Conservation (phyloP, 768 basidiomycete species). For the Termitomyces sp. region DNA sequence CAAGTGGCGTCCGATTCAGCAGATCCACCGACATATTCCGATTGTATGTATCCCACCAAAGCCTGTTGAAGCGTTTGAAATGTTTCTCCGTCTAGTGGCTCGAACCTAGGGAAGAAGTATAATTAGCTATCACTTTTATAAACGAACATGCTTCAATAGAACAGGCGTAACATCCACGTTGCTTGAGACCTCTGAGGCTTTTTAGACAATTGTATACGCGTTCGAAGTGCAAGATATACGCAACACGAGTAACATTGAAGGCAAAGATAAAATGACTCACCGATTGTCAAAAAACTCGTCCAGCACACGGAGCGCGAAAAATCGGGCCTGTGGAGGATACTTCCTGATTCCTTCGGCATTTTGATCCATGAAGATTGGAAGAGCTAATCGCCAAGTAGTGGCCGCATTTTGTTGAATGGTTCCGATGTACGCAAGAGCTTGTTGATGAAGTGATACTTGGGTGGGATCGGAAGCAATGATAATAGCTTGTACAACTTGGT, state of each 20-base stretch:
- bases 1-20: constrained; percentile 81
- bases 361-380: constrained; percentile 65
- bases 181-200: not conserved
- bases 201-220: not conserved
- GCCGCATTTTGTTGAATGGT: constrained; percentile 71
- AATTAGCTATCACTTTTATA: constrained; percentile 1
- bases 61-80: constrained; percentile 73
- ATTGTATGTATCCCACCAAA: constrained; percentile 76
- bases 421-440: constrained; percentile 81
- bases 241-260: constrained; percentile 6
- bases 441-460: constrained; percentile 68
- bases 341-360: constrained; percentile 58
- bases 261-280: constrained; percentile 38
- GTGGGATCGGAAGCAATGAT: constrained; percentile 80
- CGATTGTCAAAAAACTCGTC: constrained; percentile 81
- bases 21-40: constrained; percentile 82
- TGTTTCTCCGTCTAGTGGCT: constrained; percentile 62
- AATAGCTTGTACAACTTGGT: constrained; percentile 81
- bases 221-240: not conserved
- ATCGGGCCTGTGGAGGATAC: constrained; percentile 67
- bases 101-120: constrained; percentile 48
- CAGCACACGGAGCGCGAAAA: constrained; percentile 75
- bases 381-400: constrained; percentile 76
- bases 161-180: not conserved
- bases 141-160: not conserved